phyloP scores from a whole-genome alignment of 2,329 filamentous ascomycete species.

The Microdochium nivale region DNA sequence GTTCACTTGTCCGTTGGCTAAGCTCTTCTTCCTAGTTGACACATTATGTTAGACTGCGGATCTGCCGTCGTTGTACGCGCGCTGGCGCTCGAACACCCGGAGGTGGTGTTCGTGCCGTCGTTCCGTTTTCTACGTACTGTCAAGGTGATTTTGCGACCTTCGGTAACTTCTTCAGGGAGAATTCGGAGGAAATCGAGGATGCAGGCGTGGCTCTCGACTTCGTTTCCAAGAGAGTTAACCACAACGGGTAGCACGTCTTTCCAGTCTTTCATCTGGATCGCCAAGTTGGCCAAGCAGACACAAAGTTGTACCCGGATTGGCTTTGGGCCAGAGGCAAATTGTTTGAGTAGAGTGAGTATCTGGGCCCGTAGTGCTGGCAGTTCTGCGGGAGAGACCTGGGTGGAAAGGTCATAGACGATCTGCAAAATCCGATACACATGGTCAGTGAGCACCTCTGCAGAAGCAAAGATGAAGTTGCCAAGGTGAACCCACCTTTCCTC shows the following conservation, averaged over 20 bases:
- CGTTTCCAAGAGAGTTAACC: slow-evolving; percentile 67
- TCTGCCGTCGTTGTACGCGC: background rate
- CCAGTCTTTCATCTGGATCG: slow-evolving; percentile 94
- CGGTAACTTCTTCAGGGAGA: slow-evolving; percentile 95
- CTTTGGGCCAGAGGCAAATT: slow-evolving; percentile 74
- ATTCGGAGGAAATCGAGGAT: slow-evolving; percentile 95
- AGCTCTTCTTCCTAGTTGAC: slow-evolving; percentile 84
- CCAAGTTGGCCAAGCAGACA: slow-evolving; percentile 87
- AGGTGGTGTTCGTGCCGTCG: slow-evolving; percentile 31
- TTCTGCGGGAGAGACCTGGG: slow-evolving; percentile 73
- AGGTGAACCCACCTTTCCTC: slow-evolving; percentile 71
- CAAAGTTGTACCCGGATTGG: slow-evolving; percentile 85
- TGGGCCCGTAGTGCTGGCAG: slow-evolving; percentile 74
- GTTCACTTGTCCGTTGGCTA: slow-evolving; percentile 71
- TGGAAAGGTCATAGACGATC: slow-evolving; percentile 89
- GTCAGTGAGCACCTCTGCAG: background rate
- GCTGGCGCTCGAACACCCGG: slow-evolving; percentile 5
- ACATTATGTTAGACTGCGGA: slow-evolving; percentile 27
- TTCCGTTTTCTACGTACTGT: slow-evolving; percentile 76
- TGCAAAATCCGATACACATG: slow-evolving; percentile 25
- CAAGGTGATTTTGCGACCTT: slow-evolving; percentile 98
- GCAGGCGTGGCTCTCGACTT: slow-evolving; percentile 71
- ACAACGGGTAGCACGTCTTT: slow-evolving; percentile 83
- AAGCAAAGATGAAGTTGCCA: background rate
- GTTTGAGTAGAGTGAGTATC: slow-evolving; percentile 70